Evolutionary conservation across 1,139 yeast species (phyloP).

Genomic region (Geotrichum restrictum): DNA sequence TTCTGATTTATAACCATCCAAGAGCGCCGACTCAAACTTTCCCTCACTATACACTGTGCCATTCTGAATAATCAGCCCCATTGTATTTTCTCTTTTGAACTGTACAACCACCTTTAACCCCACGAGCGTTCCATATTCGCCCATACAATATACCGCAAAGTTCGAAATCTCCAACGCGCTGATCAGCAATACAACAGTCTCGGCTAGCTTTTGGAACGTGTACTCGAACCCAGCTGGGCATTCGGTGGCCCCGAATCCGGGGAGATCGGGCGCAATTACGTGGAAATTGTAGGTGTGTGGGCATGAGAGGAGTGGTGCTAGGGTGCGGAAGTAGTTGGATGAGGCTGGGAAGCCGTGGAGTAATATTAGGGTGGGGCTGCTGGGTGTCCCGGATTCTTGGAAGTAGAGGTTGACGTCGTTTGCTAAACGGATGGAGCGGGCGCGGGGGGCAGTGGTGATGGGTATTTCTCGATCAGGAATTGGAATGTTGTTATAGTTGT

Average conservation of each 20-base stretch:
- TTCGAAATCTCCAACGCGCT: constrained; percentile 33
- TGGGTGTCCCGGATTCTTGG: constrained; percentile 40
- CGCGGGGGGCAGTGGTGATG: constrained; percentile 2
- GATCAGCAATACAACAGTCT: constrained; percentile 38
- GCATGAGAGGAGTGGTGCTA: constrained; percentile 42
- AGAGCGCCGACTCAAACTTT: neutral
- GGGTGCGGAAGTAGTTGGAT: constrained; percentile 40
- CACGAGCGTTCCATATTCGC: constrained; percentile 48
- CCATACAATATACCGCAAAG: constrained; percentile 39
- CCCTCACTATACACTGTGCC: constrained; percentile 43
- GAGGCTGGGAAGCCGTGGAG: constrained; percentile 48
- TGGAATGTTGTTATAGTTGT: no score
- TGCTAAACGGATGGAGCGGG: constrained; percentile 4
- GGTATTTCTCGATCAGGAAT: neutral
- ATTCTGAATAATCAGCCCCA: constrained; percentile 42
- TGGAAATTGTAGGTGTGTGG: constrained; percentile 34
- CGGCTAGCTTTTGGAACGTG: constrained; percentile 39
- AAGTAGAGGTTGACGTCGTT: constrained; percentile 39
- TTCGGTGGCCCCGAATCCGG: constrained; percentile 44
- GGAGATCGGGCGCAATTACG: constrained; percentile 47
- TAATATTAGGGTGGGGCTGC: constrained; percentile 39
- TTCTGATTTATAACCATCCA: constrained; percentile 16
- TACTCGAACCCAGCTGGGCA: constrained; percentile 33
- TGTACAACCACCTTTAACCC: constrained; percentile 43
- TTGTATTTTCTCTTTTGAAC: constrained; percentile 35